These are phyloP conservation scores for Nyssa sinensis DNA, from an alignment of 148 eudicot genomes.

Conservation along the genomic window DNA sequence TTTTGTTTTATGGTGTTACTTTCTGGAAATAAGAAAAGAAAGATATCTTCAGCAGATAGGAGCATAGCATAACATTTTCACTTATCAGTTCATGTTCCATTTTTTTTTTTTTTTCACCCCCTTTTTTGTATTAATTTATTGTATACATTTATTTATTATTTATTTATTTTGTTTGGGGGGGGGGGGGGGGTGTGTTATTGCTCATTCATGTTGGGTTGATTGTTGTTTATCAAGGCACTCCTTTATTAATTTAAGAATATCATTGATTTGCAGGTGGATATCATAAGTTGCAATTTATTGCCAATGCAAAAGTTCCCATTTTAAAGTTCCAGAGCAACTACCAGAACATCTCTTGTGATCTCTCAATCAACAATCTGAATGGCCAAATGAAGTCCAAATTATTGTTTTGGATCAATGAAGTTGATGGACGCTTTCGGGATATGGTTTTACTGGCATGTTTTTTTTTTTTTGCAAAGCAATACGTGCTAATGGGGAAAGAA, in stretches of 20 bases:
- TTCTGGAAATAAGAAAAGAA: background rate
- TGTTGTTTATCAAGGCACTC: slow-evolving; percentile 3
- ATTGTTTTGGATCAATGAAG: slow-evolving; percentile 70
- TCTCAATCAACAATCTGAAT: slow-evolving; percentile 71
- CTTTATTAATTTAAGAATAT: background rate
- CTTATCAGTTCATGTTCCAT: no score
- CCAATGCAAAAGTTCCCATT: slow-evolving; percentile 86
- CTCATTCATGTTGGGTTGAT: background rate
- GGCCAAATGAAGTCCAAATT: slow-evolving; percentile 95
- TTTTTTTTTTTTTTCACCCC: background rate
- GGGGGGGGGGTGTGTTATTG: background rate
- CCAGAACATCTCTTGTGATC: slow-evolving; percentile 78
- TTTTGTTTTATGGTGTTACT: background rate
- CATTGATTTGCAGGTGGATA: slow-evolving; percentile 57
- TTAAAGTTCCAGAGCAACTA: slow-evolving; percentile 58
- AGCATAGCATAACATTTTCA: no score
- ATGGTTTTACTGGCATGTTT: slow-evolving; percentile 82
- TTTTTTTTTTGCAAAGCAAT: slow-evolving; percentile 4
- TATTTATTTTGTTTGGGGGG: no score
- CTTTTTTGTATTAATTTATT: no score
- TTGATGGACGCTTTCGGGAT: slow-evolving; percentile 85
- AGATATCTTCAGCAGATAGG: background rate
- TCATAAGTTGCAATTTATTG: slow-evolving; percentile 51
- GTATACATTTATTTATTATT: background rate
- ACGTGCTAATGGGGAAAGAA: slow-evolving; percentile 11